Evolutionary conservation across 371 early-diverging fungal genomes (phyloP).

Genomic region (Globomyces sp.): DNA sequence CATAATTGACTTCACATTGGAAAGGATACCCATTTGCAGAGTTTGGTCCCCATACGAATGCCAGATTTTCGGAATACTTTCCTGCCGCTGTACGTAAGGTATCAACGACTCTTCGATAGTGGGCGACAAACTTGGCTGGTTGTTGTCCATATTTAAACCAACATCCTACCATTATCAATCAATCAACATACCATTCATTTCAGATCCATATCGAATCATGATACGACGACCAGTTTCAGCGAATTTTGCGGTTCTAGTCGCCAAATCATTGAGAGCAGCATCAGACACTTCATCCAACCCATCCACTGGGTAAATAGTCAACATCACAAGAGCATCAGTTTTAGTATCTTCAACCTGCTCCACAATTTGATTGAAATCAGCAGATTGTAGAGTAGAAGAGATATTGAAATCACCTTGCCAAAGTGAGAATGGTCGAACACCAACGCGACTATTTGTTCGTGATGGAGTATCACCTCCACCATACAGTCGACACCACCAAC

Average conservation of each 20-base stretch:
- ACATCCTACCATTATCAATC: neutral
- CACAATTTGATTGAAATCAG: neutral
- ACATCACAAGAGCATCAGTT: constrained; percentile 4
- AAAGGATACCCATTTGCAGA: constrained; percentile 38
- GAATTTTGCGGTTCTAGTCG: neutral
- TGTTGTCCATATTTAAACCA: constrained; percentile 20
- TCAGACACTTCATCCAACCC: constrained; percentile 9
- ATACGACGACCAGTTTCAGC: constrained; percentile 10
- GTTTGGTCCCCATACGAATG: constrained; percentile 14
- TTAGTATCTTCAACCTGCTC: neutral
- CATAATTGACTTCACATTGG: neutral
- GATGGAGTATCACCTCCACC: neutral
- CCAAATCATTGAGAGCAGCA: neutral
- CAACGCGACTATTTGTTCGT: neutral
- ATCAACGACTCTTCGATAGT: neutral
- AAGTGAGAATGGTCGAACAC: neutral
- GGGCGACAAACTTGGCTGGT: constrained; percentile 14
- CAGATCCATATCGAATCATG: constrained; percentile 18
- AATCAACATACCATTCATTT: constrained; percentile 15
- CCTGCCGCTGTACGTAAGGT: neutral
- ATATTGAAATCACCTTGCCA: neutral
- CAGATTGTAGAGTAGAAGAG: neutral
- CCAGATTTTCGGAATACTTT: neutral
- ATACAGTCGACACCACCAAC: neutral
- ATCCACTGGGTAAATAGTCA: constrained; percentile 5